Conservation (phyloP, 108 stramenopile genomes). For the Fragilaria radians region DNA sequence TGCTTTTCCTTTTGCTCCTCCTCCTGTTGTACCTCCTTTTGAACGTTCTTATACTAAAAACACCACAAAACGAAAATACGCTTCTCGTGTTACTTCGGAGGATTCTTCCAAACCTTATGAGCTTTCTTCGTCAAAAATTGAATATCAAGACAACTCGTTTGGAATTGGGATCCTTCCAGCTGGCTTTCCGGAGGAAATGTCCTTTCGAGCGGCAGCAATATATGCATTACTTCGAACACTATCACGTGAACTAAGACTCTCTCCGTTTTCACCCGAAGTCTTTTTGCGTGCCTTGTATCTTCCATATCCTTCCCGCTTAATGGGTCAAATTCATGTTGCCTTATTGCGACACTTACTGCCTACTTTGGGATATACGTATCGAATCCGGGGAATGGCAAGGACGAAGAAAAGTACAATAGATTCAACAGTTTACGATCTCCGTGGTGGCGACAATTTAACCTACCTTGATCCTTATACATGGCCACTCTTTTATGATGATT, state of each 20-base stretch:
- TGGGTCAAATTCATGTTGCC: constrained; percentile 71
- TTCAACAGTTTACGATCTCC: constrained; percentile 30
- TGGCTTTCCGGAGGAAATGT: constrained; percentile 32
- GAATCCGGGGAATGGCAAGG: constrained; percentile 10
- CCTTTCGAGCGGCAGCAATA: constrained; percentile 55
- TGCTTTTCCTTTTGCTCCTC: no score
- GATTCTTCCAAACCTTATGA: no score
- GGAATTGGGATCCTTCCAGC: no score
- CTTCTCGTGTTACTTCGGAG: no score
- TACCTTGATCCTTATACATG: constrained; percentile 66
- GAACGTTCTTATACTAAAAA: no score
- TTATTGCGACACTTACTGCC: constrained; percentile 53
- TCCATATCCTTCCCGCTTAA: constrained; percentile 50
- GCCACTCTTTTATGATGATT: constrained; percentile 83
- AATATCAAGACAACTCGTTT: no score
- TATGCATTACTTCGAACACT: constrained; percentile 76
- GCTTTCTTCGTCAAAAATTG: no score
- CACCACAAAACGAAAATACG: no score
- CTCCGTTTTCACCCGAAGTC: constrained; percentile 68
- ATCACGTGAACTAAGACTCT: constrained; percentile 50
- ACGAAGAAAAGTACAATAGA: constrained; percentile 29
- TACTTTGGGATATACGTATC: constrained; percentile 45
- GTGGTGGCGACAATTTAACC: constrained; percentile 66
- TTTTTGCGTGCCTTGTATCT: constrained; percentile 60
- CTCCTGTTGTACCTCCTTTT: no score